Evolutionary conservation across 768 basidiomycete species (phyloP), one percentile per base, ranked within the genome.

Genomic region (Calocybe indica): DNA sequence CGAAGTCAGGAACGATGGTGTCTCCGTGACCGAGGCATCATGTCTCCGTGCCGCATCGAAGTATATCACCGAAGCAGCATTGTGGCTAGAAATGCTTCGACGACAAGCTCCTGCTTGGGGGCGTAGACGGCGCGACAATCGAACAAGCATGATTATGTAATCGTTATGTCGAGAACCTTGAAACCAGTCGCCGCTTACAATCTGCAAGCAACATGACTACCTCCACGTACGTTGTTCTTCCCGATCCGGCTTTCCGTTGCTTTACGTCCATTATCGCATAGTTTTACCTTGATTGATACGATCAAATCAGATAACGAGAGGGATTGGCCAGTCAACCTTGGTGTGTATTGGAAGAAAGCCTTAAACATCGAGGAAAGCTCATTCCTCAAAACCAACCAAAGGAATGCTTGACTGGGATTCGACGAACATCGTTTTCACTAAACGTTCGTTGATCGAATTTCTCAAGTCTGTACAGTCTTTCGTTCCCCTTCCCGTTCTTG

Each of bases 381-480:
- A 12, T 39, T 15, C 7, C 41, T 8, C 29, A 30, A 37, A n/a
- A 40, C 42, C 40, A n/a, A 8, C 28, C 13, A n/a, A 44, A 88
- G 87, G 85, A 51, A 77, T 86, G 80, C 69, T 90, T 53, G 88
- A 90, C 64, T 89, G 88, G 87, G 88, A 89, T 58, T 61, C 66
- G 9, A 87, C 83, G 41, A 78, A 65, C 50, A 86, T 90, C 52
- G 79, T 90, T 29, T 89, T 90, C 60, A 89, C 85, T 10, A 90
- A 90, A 58, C 78, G 88, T 36, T 69, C 79, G 37, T 67, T 90
- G 52, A 71, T 88, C 45, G 87, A 89, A 56, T 90, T 90, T 60
- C 68, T 90, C 53, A 86, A 83, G 86, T 87, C 62, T 55, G 75
- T 61, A 28, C 14, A 29, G 38, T 53, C 44, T 14, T 35, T 35